Base-by-base conservation (phyloP, 768 basidiomycete species). In the Trametes elegans region DNA sequence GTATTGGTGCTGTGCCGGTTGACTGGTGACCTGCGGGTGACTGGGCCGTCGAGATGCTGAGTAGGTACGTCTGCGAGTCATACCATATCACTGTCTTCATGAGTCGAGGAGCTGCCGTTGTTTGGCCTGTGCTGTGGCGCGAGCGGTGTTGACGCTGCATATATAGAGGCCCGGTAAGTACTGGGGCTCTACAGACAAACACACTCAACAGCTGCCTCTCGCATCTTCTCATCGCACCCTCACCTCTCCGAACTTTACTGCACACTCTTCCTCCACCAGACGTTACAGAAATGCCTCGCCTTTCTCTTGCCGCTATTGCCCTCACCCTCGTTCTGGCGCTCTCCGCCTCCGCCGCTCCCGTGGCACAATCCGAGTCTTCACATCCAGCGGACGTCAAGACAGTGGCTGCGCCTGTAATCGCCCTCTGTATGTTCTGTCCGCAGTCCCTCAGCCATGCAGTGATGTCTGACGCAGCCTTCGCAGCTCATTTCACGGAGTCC, bases 31-130 rank as follows among this genome's bases (percentile, higher is more conserved):
- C n/a, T n/a, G n/a, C n/a, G n/a, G n/a, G n/a, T n/a, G n/a, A n/a
- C 41, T 10, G 41, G 24, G 5, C 14, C 23, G 41, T 43, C n/a
- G n/a, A n/a, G 34, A n/a, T 46, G 45, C 29, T 32, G 31, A 1
- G 26, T 46, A 19, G 19, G 19, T 14, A 38, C 28, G 34, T 49
- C 35, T 5, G 14, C 29, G 48, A 29, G 19, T 39, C 34, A n/a
- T 27, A 10, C 36, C n/a, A 18, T 18, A 11, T 10, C 38, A 14
- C 19, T n/a, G 50, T 42, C 50, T 34, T 43, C 40, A 16, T 35
- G 50, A 52, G 41, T 52, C 50, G 41, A 52, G 41, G 31, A 52
- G 41, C 41, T 52, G 50, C n/a, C 50, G 21, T 24, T 34, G 41
- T 43, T 2, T 26, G 48, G 27, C 38, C 26, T 24, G 26, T 29